Evolutionary conservation across 331 rosid genomes (phyloP).

Genomic region (Quercus lobata): DNA sequence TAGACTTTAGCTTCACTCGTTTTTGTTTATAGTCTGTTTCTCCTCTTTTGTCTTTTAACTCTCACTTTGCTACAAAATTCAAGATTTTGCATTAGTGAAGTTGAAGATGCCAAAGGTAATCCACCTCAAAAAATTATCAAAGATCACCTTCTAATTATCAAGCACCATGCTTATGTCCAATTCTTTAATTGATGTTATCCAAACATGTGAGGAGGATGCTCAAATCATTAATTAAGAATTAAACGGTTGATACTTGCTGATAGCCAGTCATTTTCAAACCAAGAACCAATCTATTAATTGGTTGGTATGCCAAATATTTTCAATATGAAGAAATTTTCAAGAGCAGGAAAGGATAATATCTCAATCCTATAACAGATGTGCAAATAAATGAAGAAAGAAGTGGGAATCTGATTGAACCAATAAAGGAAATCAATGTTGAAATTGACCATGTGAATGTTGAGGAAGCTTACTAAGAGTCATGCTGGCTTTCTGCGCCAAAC

Average conservation of each 20-base stretch:
- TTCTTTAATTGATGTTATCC: not conserved
- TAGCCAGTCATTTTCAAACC: conserved; percentile 9
- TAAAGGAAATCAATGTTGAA: not conserved
- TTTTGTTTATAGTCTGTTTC: too few relatives aligned
- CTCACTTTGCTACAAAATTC: too few relatives aligned
- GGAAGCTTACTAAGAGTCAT: not conserved
- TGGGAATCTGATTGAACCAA: not conserved
- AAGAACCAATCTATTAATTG: not conserved
- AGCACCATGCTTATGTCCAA: too few relatives aligned
- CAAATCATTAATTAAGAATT: not conserved
- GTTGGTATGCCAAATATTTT: not conserved
- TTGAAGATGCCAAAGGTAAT: too few relatives aligned
- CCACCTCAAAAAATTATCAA: too few relatives aligned
- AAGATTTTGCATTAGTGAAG: too few relatives aligned
- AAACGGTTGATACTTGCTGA: not conserved
- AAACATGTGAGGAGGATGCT: not conserved
- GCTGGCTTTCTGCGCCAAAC: too few relatives aligned
- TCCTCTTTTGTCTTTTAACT: too few relatives aligned
- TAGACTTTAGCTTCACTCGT: too few relatives aligned
- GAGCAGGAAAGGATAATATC: conserved; percentile 7
- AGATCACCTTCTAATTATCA: too few relatives aligned
- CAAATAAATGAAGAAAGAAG: not conserved
- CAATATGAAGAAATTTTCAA: not conserved
- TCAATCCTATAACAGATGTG: not conserved
- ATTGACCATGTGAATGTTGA: not conserved